A percentile compares a stretch with the other conserved stretches of the same genome.
phyloP scores from a whole-genome alignment of 768 basidiomycete species.

The Leccinum sublutescens region DNA sequence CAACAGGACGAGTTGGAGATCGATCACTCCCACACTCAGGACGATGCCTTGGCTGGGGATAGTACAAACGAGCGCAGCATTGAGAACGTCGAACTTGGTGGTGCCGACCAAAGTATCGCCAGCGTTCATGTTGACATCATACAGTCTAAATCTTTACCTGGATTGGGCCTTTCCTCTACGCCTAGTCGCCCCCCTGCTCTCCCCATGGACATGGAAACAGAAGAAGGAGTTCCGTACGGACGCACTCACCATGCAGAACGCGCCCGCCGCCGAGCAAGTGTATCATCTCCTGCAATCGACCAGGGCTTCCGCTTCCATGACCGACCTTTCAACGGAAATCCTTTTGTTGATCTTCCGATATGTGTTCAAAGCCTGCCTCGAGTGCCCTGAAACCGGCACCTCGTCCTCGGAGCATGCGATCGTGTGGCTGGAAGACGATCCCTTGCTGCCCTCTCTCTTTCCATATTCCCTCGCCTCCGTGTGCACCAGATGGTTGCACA shows the following conservation, averaged over 20 bases:
- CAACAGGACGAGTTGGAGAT: conserved; percentile 11
- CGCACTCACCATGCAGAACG: conserved; percentile 61
- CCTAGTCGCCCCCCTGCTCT: conserved; percentile 40
- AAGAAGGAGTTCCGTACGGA: conserved; percentile 63
- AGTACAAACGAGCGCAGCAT: conserved; percentile 27
- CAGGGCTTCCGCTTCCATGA: conserved; percentile 39
- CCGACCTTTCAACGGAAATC: conserved; percentile 10
- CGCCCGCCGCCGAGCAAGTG: conserved; percentile 33
- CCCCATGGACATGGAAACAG: conserved; percentile 55
- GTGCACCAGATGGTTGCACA: conserved; percentile 16
- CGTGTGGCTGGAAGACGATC: conserved; percentile 12
- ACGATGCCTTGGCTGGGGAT: not conserved
- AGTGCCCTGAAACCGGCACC: not conserved
- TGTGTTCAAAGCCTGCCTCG: conserved; percentile 4
- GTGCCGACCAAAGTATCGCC: conserved; percentile 55
- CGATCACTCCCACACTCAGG: conserved; percentile 11
- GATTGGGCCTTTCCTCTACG: conserved; percentile 30
- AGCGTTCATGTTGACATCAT: conserved; percentile 74
- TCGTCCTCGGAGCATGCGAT: not conserved
- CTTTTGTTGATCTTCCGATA: conserved; percentile 5
- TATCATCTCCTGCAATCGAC: conserved; percentile 32
- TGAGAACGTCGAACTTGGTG: conserved; percentile 44
- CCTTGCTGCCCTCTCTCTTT: conserved; percentile 7
- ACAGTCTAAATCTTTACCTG: conserved; percentile 30
- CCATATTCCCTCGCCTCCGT: conserved; percentile 15